Evolutionary conservation across 1,284 basidiomycete species (phyloP), one percentile per base, ranked within the genome.

Genomic region (Trichosporon asahii): DNA sequence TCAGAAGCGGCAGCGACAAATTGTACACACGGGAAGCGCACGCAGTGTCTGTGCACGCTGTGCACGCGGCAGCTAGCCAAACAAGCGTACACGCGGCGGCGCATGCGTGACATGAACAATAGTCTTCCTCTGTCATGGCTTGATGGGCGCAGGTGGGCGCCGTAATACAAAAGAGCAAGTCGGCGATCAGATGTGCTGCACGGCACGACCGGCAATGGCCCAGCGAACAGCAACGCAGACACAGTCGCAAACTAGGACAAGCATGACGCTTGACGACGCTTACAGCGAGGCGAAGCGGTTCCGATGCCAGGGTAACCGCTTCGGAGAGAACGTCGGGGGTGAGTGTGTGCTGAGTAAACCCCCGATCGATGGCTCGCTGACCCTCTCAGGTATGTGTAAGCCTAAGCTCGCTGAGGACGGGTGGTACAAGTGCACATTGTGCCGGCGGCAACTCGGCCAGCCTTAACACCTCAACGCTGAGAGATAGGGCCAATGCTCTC

Each of bases 321-420:
- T 68, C n/a, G 67, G 67, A 14, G 64, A 64, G 49, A 65, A 65
- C 27, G 53, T 60, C 49, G 40, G 57, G 18, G 67, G 67, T 68
- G 15, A 44, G 67, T 68, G 5, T 18, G 21, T 15, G 2, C 27
- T 14, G 31, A 33, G 31, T 33, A 23, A 35, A 23, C 5, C 0
- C 2, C 2, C 2, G 23, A 12, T 2, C 11, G 33, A 11, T 1
- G 23, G 15, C 40, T 21, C 64, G n/a, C 44, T 35, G 33, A 64
- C 64, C 18, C 21, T 33, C 21, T 21, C 53, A 68, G 68, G 64
- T 21, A 65, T 55, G 18, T 69, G 68, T 64, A 66, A 66, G 57
- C 68, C 68, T 23, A 49, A 61, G 3, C 55, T 44, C 14, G 57
- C 40, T 2, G 44, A 35, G 6, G 65, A 66, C 65, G 68, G 68